phyloP scores from a whole-genome alignment of 179 eudicot species.

The Spinacia oleracea region DNA sequence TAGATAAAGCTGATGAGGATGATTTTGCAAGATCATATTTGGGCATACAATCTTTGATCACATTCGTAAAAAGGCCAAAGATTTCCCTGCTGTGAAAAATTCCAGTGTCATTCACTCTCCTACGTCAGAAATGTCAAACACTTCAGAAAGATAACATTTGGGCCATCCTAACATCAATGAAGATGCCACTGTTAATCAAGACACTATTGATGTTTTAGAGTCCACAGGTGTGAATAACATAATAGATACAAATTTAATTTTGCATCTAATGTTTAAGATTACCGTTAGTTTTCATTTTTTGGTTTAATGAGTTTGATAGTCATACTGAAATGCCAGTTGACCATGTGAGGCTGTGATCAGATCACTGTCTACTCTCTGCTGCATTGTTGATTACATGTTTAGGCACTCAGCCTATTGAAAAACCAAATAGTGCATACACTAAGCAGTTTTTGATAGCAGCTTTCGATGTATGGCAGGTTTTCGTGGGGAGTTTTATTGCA shows the following conservation, averaged over 20 bases:
- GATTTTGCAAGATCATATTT: slow-evolving; percentile 41
- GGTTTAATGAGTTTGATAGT: no score
- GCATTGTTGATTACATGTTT: no score
- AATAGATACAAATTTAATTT: background rate
- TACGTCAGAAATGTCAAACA: slow-evolving; percentile 42
- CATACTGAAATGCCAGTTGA: no score
- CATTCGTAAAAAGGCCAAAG: no score
- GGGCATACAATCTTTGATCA: slow-evolving; percentile 36
- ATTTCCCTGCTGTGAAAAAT: slow-evolving; percentile 43
- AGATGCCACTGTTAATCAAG: slow-evolving; percentile 17
- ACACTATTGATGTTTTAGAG: slow-evolving; percentile 32
- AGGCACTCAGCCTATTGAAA: no score
- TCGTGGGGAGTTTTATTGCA: no score
- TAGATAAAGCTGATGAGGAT: slow-evolving; percentile 30
- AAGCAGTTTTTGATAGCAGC: no score
- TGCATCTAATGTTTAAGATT: slow-evolving; percentile 1
- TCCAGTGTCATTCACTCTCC: slow-evolving; percentile 45
- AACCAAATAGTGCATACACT: no score
- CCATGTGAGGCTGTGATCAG: no score
- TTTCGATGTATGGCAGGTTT: no score
- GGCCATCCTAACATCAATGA: slow-evolving; percentile 14
- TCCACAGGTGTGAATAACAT: slow-evolving; percentile 25
- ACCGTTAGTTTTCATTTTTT: no score
- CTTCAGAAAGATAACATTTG: slow-evolving; percentile 31
- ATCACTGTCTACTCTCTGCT: no score